phyloP scores from a whole-genome alignment of 2,329 filamentous ascomycete species.

The Pestalotiopsis sp. region DNA sequence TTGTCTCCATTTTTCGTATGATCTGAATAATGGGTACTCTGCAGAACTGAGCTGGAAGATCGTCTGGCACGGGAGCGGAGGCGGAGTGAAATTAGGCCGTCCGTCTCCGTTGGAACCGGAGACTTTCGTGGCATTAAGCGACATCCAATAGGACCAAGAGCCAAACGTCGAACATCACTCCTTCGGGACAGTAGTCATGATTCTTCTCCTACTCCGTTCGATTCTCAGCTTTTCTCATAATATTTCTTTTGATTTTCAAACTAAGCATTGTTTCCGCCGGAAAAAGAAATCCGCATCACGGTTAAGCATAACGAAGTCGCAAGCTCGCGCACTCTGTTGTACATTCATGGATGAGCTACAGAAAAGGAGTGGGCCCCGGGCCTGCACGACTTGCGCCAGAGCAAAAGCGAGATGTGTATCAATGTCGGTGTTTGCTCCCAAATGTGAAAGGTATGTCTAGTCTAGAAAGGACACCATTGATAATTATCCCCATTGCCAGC shows the following conservation, averaged over 20 bases:
- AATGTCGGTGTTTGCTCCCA: neutral
- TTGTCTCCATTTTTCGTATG: neutral
- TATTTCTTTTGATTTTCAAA: no score
- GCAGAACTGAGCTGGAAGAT: neutral
- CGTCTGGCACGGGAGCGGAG: neutral
- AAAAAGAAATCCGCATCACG: no score
- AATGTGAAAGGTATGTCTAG: slow-evolving; percentile 15
- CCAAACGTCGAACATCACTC: neutral
- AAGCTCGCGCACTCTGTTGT: no score
- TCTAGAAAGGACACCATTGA: neutral
- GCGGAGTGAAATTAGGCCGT: slow-evolving; percentile 12
- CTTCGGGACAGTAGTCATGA: neutral
- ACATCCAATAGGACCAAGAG: neutral
- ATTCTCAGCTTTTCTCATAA: neutral
- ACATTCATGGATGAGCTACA: neutral
- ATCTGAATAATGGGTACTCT: neutral
- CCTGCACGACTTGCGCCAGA: slow-evolving; percentile 16
- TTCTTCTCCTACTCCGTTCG: neutral
- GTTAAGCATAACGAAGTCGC: no score
- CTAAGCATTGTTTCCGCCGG: no score
- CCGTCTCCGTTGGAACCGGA: slow-evolving; percentile 16
- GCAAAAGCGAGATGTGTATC: slow-evolving; percentile 16
- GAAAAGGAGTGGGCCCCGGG: slow-evolving; percentile 13
- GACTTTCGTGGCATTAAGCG: neutral
- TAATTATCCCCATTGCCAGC: neutral